These are phyloP conservation scores for Eremochloa ophiuroides DNA, from an alignment of 176 grass and related monocot genomes.

Conservation along the genomic window DNA sequence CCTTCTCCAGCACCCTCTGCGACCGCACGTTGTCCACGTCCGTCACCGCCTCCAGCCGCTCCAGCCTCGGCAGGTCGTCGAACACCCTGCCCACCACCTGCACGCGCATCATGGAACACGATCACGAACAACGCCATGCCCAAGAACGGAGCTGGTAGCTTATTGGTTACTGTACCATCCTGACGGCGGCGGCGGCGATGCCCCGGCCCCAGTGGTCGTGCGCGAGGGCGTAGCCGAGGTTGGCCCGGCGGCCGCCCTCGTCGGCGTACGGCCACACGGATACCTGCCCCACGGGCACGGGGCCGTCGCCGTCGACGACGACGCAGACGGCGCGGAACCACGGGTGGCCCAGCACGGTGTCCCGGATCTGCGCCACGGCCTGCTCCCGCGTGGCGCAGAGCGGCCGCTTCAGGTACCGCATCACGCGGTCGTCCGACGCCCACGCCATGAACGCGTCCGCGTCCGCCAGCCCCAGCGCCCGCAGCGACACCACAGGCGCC, in stretches of 20 bases:
- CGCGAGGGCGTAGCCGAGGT: constrained; percentile 49
- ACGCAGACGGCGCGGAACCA: constrained; percentile 53
- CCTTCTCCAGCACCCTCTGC: constrained; percentile 59
- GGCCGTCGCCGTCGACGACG: background rate
- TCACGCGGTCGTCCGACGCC: constrained; percentile 60
- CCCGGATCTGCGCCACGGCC: constrained; percentile 29
- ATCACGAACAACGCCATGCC: background rate
- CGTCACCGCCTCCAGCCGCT: constrained; percentile 51
- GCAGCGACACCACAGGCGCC: constrained; percentile 24
- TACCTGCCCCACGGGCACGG: constrained; percentile 43
- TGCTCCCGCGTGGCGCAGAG: constrained; percentile 35
- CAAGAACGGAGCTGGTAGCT: background rate
- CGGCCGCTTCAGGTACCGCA: constrained; percentile 35
- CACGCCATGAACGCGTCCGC: constrained; percentile 53
- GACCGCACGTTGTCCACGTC: constrained; percentile 42
- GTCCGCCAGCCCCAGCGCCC: constrained; percentile 32
- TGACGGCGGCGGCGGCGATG: constrained; percentile 32
- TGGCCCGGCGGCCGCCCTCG: constrained; percentile 33
- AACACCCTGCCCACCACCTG: constrained; percentile 43
- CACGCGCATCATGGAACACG: background rate
- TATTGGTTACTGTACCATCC: constrained; percentile 4
- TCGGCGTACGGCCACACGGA: constrained; percentile 43
- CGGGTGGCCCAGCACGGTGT: constrained; percentile 44
- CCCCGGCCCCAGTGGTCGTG: constrained; percentile 39
- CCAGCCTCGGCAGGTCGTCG: constrained; percentile 41